Evolutionary conservation across 2,329 filamentous ascomycete genomes (phyloP), one percentile per base, ranked within the genome.

Genomic region (Diplodia corticola): DNA sequence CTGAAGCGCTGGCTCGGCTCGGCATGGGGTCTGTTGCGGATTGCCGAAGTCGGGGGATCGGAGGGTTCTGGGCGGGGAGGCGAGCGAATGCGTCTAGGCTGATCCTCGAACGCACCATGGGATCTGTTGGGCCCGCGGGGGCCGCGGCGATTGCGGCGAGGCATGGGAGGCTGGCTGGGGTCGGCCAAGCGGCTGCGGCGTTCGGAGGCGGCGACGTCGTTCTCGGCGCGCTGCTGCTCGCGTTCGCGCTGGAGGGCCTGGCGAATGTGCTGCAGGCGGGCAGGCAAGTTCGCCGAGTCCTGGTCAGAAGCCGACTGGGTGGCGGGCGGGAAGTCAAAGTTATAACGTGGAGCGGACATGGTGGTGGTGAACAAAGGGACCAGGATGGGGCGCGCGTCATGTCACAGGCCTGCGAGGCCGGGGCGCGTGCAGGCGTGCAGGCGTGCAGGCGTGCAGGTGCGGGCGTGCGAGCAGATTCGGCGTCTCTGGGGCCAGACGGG

Each of bases 301-400:
- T 65, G 30, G 69, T 69, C 35, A 48, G 65, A 9, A 66, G 70
- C 54, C n/a, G 71, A 37, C 37, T 46, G 24, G 24, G 37, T 46
- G 49, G 81, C 80, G 51, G 80, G 78, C 24, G 81, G 81, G 63
- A 78, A 77, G 72, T 83, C 81, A 72, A 81, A 81, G 70, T 73
- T 75, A 54, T 55, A 46, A 49, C 28, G 33, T 4, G 57, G 28
- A 68, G 78, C 79, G 40, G 74, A 74, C 40, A 75, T 75, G 70
- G 15, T 60, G 33, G 20, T 37, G 33, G 53, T 54, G 37, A 51
- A 60, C 60, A 74, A 76, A 64, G 74, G 67, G 63, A 67, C n/a
- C 57, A 44, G 50, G 40, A 64, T 28, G 50, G 49, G 44, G 22
- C 44, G 59, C 40, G 60, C 49, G 63, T 64, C 63, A 61, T 60